These are phyloP conservation scores for Zopfia rhizophila DNA, from an alignment of 2,329 filamentous ascomycete species.

Conservation along the genomic window DNA sequence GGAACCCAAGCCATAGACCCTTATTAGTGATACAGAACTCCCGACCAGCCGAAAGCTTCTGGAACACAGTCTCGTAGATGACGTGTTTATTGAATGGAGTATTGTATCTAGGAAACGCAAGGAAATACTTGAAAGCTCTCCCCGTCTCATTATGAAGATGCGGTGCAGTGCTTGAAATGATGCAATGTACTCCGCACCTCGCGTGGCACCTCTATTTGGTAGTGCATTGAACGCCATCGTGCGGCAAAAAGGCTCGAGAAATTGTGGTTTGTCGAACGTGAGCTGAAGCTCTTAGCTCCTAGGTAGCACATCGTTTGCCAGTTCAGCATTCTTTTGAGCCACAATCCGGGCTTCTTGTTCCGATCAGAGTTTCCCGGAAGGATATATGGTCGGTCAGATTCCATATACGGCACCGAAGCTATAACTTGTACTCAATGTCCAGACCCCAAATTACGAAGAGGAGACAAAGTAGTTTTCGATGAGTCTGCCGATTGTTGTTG, in stretches of 20 bases:
- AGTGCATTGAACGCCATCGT: constrained; percentile 12
- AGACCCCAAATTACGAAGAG: no score
- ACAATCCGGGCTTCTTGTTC: no score
- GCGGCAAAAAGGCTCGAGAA: constrained; percentile 11
- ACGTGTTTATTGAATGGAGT: constrained; percentile 3
- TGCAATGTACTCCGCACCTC: no score
- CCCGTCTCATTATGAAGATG: no score
- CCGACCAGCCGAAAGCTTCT: constrained; percentile 7
- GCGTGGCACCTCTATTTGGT: no score
- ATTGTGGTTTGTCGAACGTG: background rate
- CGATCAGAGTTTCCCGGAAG: no score
- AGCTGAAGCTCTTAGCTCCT: background rate
- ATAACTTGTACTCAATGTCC: no score
- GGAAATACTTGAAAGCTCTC: no score
- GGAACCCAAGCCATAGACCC: constrained; percentile 18
- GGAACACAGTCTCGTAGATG: constrained; percentile 7
- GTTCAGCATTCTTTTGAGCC: constrained; percentile 5
- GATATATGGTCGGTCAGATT: background rate
- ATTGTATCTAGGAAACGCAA: constrained; percentile 3
- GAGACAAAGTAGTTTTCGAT: no score
- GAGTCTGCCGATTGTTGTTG: no score
- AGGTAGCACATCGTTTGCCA: constrained; percentile 13
- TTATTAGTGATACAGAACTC: constrained; percentile 14
- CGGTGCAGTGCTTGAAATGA: no score
- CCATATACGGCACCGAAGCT: constrained; percentile 6